phyloP scores from a whole-genome alignment of 805 yeast species.

The Suhomyces sp. region DNA sequence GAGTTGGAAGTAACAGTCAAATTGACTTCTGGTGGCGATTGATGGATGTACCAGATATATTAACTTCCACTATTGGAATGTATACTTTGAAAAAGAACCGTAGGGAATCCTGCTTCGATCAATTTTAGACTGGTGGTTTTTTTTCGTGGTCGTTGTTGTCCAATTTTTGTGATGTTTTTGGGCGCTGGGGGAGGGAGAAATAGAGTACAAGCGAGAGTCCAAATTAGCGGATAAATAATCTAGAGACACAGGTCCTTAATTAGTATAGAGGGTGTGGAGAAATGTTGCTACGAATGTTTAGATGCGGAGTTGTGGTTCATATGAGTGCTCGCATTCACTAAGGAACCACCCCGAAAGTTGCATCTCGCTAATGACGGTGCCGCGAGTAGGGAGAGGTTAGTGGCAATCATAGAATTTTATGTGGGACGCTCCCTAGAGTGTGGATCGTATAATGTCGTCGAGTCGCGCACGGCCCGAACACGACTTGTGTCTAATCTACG shows the following conservation, averaged over 20 bases:
- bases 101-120: background rate
- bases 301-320: too few relatives aligned
- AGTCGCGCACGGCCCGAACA: background rate
- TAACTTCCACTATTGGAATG: background rate
- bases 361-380: background rate
- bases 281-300: background rate
- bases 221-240: background rate
- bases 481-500: background rate
- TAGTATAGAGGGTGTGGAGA: background rate
- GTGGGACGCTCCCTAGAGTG: background rate
- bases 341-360: background rate
- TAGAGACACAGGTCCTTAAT: background rate
- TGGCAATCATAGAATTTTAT: background rate
- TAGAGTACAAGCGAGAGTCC: background rate
- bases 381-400: background rate
- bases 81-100: background rate
- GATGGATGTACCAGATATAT: background rate
- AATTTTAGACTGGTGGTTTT: background rate
- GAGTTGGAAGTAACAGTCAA: background rate
- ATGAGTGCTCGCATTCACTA: background rate
- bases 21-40: background rate
- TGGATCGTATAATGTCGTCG: background rate
- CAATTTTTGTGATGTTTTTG: slow-evolving; percentile 1
- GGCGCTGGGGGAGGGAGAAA: background rate
- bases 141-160: slow-evolving; percentile 5